Evolutionary conservation across 192 early-diverging fungal genomes (phyloP), one percentile per base, ranked within the genome.

Genomic region (Paraglomus brasilianum): DNA sequence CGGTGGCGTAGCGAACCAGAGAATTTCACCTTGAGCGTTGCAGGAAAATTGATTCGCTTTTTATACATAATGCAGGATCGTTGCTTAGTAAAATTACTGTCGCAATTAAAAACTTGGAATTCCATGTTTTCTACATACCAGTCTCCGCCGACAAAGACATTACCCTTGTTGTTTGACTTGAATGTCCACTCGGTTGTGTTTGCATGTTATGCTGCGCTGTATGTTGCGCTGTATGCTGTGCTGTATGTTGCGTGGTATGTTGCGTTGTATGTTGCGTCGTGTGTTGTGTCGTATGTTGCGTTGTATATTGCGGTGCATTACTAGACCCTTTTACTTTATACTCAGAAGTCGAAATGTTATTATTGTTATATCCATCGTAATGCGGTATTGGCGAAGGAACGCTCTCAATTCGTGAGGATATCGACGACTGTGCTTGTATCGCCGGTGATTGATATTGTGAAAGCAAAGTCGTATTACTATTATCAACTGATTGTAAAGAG

Each of bases 1-100:
- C n/a, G 78, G 78, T 41, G 78, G 78, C 9, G 72, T 57, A 21
- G 73, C 64, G 59, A 80, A 80, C 78, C 78, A 80, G 19, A 80
- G 64, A 8, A 80, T 68, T 13, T 76, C 66, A 0, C 73, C 73
- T 42, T 73, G 70, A 22, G 74, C 73, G 39, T 75, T 75, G 59
- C 74, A 70, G 3, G 55, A 66, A 72, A 80, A 74, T 46, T 72
- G 36, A 15, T 72, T 71, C 6, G 71, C 50, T 49, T 21, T 41
- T 21, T 42, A 50, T 17, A 15, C 49, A 50, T 50, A 50, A 15
- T 1, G 49, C 3, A 50, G 15, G 3, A 17, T 15, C 3, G 19
- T 50, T 17, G 19, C 30, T 30, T 30, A 30, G 30, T 30, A 30
- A 30, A 2, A 30, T 30, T 30, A n/a, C n/a, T 30, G 30, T 30